Evolutionary conservation across 257 asterid species (phyloP).

Genomic region (Penstemon eatonii): DNA sequence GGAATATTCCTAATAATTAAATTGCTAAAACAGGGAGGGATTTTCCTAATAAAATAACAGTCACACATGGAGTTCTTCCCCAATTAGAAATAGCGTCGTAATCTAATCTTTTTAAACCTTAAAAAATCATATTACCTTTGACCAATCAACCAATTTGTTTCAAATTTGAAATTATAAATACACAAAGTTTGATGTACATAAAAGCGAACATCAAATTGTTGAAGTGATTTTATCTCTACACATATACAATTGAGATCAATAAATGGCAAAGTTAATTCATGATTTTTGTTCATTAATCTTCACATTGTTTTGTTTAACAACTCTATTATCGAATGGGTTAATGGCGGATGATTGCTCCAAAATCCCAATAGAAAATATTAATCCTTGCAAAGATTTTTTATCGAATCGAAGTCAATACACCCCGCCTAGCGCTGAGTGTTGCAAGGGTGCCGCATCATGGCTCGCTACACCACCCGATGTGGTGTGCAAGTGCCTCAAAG

Average conservation of each 20-base stretch:
- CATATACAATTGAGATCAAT: not conserved
- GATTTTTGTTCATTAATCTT: not conserved
- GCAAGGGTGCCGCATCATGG: not conserved
- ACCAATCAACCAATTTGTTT: not conserved
- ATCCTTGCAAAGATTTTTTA: not conserved
- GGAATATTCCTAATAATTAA: too few relatives aligned
- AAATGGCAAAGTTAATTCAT: not conserved
- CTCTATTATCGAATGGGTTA: not conserved
- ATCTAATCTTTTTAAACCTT: not conserved
- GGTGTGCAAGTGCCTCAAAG: slow-evolving; percentile 2
- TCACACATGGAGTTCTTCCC: too few relatives aligned
- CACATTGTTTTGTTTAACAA: not conserved
- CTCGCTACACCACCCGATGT: not conserved
- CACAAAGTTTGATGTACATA: too few relatives aligned
- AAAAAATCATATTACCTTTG: too few relatives aligned
- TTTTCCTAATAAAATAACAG: too few relatives aligned
- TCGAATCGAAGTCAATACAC: not conserved
- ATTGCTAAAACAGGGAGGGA: too few relatives aligned
- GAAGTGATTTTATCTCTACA: not conserved
- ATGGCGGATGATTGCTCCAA: not conserved
- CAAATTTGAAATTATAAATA: too few relatives aligned
- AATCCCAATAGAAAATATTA: not conserved
- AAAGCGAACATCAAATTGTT: too few relatives aligned
- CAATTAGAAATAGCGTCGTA: too few relatives aligned
- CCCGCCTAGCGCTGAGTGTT: not conserved